Conservation (phyloP, 176 grass and related monocot species). For the Raddia guianensis region DNA sequence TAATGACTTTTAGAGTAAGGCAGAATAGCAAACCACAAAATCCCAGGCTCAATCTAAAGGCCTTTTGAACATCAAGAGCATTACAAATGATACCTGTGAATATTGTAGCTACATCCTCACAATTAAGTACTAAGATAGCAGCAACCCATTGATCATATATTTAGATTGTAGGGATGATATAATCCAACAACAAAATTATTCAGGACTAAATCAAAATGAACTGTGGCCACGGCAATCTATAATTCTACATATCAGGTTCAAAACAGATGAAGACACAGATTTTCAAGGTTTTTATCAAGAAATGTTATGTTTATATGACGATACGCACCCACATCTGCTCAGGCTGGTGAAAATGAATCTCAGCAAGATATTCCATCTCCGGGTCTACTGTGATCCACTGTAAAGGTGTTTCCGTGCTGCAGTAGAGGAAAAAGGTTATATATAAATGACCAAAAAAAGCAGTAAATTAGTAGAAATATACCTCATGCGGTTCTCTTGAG, state of each 20-base stretch:
- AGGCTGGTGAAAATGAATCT: constrained; percentile 95
- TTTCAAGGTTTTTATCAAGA: background rate
- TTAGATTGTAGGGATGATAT: constrained; percentile 18
- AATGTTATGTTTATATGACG: constrained; percentile 22
- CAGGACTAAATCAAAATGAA: constrained; percentile 9
- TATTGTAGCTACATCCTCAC: background rate
- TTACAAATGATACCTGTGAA: background rate
- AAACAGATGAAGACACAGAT: background rate
- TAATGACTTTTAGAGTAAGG: background rate
- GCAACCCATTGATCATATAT: background rate
- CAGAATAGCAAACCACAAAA: background rate
- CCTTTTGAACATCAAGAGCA: background rate
- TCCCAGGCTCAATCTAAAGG: background rate
- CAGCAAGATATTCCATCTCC: constrained; percentile 98
- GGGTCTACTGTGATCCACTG: constrained; percentile 93
- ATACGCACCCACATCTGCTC: constrained; percentile 96
- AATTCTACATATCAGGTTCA: background rate
- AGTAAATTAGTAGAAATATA: constrained; percentile 37
- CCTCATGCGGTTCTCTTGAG: constrained; percentile 83
- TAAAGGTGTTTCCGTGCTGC: constrained; percentile 89
- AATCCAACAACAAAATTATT: constrained; percentile 30
- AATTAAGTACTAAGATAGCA: constrained; percentile 15
- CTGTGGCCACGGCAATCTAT: background rate
- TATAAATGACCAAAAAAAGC: background rate
- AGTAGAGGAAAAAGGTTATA: constrained; percentile 32